Conservation (phyloP, 768 basidiomycete species). For the Hygrocybe coccinea region DNA sequence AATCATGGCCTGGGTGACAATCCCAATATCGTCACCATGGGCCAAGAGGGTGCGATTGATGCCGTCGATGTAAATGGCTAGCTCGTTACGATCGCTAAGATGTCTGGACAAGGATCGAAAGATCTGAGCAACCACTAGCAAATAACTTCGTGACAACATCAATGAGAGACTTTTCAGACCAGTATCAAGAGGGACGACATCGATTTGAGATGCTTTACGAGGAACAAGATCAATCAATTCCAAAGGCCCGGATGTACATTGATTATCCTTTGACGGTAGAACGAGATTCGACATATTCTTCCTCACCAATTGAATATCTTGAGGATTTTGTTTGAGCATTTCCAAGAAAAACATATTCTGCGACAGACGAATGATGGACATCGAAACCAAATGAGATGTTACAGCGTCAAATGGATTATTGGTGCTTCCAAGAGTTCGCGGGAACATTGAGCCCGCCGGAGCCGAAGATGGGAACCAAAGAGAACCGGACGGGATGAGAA, state of each 20-base stretch:
- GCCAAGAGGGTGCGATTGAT: conserved; percentile 62
- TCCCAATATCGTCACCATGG: conserved; percentile 71
- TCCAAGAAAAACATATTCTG: conserved; percentile 66
- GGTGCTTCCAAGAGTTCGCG: conserved; percentile 35
- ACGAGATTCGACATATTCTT: conserved; percentile 61
- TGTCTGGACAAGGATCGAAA: conserved; percentile 70
- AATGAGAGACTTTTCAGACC: conserved; percentile 47
- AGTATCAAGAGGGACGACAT: conserved; percentile 13
- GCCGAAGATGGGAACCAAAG: conserved; percentile 61
- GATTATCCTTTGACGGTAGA: conserved; percentile 43
- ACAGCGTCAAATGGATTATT: conserved; percentile 37
- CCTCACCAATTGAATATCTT: conserved; percentile 63
- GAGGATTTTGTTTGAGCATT: conserved; percentile 60
- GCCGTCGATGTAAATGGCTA: conserved; percentile 63
- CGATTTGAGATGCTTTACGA: conserved; percentile 15
- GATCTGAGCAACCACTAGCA: conserved; percentile 63
- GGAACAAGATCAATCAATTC: conserved; percentile 49
- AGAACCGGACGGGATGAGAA: conserved; percentile 64
- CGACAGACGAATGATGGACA: conserved; percentile 60
- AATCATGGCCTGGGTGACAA: conserved; percentile 68
- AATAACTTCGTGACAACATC: conserved; percentile 60
- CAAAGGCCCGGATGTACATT: conserved; percentile 25
- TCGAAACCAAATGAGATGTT: conserved; percentile 43
- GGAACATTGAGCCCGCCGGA: conserved; percentile 61
- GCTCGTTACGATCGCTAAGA: conserved; percentile 62